A percentile compares a stretch with the other conserved stretches of the same genome.
Conservation (phyloP, 495 filamentous ascomycete species). For the Amorphotheca resinae region DNA sequence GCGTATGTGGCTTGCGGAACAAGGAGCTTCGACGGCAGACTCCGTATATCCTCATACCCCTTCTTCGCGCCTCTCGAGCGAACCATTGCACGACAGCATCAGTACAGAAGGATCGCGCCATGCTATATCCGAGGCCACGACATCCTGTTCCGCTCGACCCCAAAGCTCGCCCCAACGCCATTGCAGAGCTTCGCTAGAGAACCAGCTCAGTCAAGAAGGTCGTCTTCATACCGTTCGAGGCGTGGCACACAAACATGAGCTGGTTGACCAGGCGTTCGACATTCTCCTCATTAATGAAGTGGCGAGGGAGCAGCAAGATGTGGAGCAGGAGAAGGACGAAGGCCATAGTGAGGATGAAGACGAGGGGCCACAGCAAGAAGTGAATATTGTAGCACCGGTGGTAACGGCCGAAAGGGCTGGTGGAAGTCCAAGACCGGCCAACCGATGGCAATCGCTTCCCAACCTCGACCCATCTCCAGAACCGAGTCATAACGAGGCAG, state of each 20-base stretch:
- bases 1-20: constrained; percentile 5
- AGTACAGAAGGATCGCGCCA: constrained; percentile 6
- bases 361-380: constrained; percentile 6
- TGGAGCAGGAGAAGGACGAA: constrained; percentile 7
- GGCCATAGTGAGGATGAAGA: not conserved
- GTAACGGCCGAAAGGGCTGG: constrained; percentile 2
- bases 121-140: constrained; percentile 9
- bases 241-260: constrained; percentile 9
- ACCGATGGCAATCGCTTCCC: constrained; percentile 2
- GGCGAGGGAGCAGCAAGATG: constrained; percentile 3
- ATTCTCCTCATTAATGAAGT: constrained; percentile 2
- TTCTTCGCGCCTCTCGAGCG: constrained; percentile 8
- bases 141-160: constrained; percentile 1
- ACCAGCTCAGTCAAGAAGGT: constrained; percentile 8
- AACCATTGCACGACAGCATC: constrained; percentile 10
- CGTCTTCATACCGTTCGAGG: constrained; percentile 13
- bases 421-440: constrained; percentile 5
- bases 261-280: constrained; percentile 5
- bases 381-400: constrained; percentile 2
- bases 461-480: constrained; percentile 6
- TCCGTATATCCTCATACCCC: constrained; percentile 4
- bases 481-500: constrained; percentile 3
- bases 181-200: constrained; percentile 11
- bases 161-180: constrained; percentile 1
- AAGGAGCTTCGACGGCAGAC: constrained; percentile 5